Conservation (phyloP, 257 asterid species). For the Orobanche coerulescens region DNA sequence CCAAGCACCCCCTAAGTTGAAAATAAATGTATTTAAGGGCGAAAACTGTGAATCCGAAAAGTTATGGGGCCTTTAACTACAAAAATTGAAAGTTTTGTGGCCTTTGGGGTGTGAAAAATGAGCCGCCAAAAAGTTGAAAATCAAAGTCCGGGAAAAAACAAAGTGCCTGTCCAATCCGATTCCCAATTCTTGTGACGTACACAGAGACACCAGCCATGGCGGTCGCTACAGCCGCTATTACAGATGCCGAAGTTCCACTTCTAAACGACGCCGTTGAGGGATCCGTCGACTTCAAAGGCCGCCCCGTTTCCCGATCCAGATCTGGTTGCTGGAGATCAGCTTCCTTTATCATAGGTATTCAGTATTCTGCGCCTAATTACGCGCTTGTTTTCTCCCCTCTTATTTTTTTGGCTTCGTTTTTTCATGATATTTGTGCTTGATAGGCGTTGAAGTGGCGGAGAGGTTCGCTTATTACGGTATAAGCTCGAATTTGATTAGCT, state of each 20-base stretch:
- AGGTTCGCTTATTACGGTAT: constrained; percentile 51
- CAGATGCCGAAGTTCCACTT: constrained; percentile 36
- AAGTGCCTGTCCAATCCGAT: background rate
- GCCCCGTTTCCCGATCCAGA: constrained; percentile 34
- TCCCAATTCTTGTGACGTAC: constrained; percentile 17
- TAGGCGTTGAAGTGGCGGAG: constrained; percentile 59
- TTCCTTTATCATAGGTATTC: constrained; percentile 38
- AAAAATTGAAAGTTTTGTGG: too few relatives aligned
- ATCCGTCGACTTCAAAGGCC: constrained; percentile 39
- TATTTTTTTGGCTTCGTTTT: background rate
- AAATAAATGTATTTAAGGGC: background rate
- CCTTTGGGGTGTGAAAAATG: background rate
- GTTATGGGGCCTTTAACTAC: too few relatives aligned
- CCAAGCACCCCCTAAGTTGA: too few relatives aligned
- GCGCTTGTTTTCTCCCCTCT: background rate
- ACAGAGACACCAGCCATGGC: constrained; percentile 18
- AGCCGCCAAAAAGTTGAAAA: constrained; percentile 17
- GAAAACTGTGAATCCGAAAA: background rate
- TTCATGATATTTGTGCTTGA: background rate
- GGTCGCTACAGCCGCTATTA: constrained; percentile 16
- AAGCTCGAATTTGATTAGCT: constrained; percentile 44
- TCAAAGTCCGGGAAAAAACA: background rate
- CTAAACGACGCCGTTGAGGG: constrained; percentile 40
- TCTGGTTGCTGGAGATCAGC: constrained; percentile 62
- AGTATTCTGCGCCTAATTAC: background rate